Evolutionary conservation across 2,329 filamentous ascomycete species (phyloP), one percentile per base, ranked within the genome.

Genomic region (Botrytis paeoniae): DNA sequence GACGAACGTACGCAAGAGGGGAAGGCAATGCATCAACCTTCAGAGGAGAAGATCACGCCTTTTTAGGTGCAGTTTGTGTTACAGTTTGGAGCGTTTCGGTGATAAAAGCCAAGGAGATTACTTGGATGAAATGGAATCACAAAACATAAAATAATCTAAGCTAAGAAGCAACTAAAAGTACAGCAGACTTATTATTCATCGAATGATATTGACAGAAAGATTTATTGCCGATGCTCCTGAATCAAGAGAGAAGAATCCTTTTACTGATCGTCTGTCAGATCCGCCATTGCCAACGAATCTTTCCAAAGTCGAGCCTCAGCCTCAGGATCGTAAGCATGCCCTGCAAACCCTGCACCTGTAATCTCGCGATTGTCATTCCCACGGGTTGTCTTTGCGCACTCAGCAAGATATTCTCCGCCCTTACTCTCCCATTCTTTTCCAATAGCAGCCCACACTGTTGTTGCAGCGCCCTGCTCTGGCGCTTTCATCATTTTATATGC

Each of bases 331-430:
- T 82, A 85, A 25, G 77, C 75, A 32, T 80, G 75, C 8, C 73
- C 32, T 18, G 75, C 70, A 62, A 77, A 78, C 0, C 75, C 76
- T n/a, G 75, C 76, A 54, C 80, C 79, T 29, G 76, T 20, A 41
- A 48, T 7, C 37, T 78, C 76, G 22, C 75, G 74, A 54, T 77
- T 77, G 6, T 76, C 77, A 57, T 78, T 75, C 73, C 80, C 75
- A 45, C 80, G 79, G 29, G 70, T 74, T 59, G 80, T 77, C 59
- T 57, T 59, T 43, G 12, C 76, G 75, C 83, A 83, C 73, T 86
- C 78, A 25, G 80, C 80, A 37, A 87, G 76, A 75, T 86, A 87
- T 73, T 80, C 81, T 1, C 85, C 85, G 0, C 86, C 86, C 73
- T 81, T 83, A 0, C 81, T 83, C 77, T 86, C 73, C 71, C 60